Conservation (phyloP, 345 rosid genomes). For the Acer yangbiense region DNA sequence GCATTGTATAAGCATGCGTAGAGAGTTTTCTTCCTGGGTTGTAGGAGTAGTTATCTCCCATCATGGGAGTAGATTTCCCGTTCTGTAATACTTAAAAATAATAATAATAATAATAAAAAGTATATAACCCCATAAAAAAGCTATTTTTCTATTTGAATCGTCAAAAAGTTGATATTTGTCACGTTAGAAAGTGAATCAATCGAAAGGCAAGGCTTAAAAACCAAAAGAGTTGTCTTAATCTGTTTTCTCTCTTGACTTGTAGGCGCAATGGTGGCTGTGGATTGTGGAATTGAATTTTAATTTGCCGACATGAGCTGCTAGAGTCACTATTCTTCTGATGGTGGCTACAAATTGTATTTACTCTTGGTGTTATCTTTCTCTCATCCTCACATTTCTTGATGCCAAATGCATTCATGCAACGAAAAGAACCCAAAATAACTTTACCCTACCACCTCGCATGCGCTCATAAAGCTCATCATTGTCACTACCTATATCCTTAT, state of each 20-base stretch:
- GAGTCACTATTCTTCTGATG: not conserved
- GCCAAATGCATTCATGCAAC: not conserved
- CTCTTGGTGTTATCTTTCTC: not conserved
- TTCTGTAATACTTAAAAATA: too few relatives aligned
- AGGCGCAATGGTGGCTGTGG: too few relatives aligned
- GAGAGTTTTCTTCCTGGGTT: too few relatives aligned
- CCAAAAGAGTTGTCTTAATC: not conserved
- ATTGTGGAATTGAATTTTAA: not conserved
- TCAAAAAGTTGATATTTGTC: not conserved
- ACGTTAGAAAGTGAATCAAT: too few relatives aligned
- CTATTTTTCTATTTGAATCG: not conserved
- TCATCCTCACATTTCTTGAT: not conserved
- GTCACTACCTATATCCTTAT: not conserved
- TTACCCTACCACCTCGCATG: not conserved
- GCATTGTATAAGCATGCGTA: too few relatives aligned
- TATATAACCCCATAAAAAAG: too few relatives aligned
- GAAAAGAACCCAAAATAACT: not conserved
- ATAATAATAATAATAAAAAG: too few relatives aligned
- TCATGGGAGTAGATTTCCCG: too few relatives aligned
- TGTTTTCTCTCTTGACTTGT: not conserved
- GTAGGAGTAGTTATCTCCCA: too few relatives aligned
- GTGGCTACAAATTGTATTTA: not conserved
- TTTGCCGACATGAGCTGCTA: not conserved
- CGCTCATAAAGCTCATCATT: not conserved
- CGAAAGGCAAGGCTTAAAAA: not conserved